phyloP scores from a whole-genome alignment of 164 flowering plant species.

The Annona squamosa region DNA sequence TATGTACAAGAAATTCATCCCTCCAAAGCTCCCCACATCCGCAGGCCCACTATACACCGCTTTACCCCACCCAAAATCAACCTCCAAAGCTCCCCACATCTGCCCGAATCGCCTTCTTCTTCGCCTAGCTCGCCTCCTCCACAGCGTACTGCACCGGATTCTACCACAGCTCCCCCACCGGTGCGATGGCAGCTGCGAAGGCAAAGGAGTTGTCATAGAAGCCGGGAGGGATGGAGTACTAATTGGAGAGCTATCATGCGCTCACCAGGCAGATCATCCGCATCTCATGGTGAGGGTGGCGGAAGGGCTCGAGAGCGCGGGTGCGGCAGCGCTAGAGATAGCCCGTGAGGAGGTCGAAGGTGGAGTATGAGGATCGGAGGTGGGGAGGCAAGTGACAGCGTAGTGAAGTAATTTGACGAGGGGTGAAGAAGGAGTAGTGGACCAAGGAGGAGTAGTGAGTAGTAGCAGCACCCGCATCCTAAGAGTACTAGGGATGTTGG shows the following conservation, averaged over 20 bases:
- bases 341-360: constrained; percentile 23
- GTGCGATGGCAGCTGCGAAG: constrained; percentile 10
- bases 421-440: constrained; percentile 21
- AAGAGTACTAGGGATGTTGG: constrained; percentile 18
- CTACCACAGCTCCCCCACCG: constrained; percentile 11
- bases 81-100: constrained; percentile 32
- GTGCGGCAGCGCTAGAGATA: constrained; percentile 31
- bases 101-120: constrained; percentile 17
- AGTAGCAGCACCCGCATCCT: constrained; percentile 2
- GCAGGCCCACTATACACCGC: constrained; percentile 44
- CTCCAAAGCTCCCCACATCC: constrained; percentile 34
- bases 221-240: constrained; percentile 16
- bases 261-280: constrained; percentile 13
- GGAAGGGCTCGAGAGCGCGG: constrained; percentile 10
- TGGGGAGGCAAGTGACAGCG: constrained; percentile 9
- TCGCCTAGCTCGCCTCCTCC: constrained; percentile 17
- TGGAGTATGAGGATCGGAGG: constrained; percentile 5
- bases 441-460: constrained; percentile 11
- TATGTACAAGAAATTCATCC: constrained; percentile 32
- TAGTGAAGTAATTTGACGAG: constrained; percentile 9
- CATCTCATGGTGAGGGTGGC: constrained; percentile 15
- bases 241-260: constrained; percentile 5
- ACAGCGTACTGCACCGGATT: constrained; percentile 19
- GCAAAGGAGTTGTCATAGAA: constrained; percentile 23
- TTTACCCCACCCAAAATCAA: constrained; percentile 64